A percentile compares a stretch with the other conserved stretches of the same genome.
Conservation (phyloP, 768 basidiomycete genomes). For the Kwoniella dejecticola region DNA sequence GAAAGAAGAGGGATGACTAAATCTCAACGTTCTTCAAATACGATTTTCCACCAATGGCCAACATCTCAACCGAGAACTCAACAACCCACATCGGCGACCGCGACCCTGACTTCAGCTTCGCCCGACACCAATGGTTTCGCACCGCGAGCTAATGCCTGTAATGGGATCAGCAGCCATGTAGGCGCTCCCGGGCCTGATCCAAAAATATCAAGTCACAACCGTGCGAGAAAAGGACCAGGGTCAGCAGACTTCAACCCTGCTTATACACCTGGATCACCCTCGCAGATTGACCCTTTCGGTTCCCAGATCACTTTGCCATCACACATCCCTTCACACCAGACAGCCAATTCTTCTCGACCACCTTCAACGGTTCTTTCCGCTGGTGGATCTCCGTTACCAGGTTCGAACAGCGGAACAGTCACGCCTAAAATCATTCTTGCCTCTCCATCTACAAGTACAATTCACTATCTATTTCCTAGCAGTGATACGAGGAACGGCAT, state of each 20-base stretch:
- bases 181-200: neutral
- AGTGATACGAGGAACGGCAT: conserved; percentile 21
- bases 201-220: neutral
- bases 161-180: neutral
- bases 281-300: conserved; percentile 33
- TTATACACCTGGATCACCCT: conserved; percentile 27
- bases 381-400: conserved; percentile 8
- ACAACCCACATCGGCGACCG: neutral
- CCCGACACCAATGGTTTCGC: too few relatives aligned
- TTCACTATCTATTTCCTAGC: conserved; percentile 40
- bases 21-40: conserved; percentile 23
- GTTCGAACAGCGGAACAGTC: neutral
- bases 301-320: conserved; percentile 26
- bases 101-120: neutral
- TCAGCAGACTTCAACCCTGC: neutral
- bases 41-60: conserved; percentile 19
- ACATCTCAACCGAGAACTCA: too few relatives aligned
- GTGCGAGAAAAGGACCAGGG: neutral
- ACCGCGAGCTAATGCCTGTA: too few relatives aligned
- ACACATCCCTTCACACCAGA: conserved; percentile 9
- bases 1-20: conserved; percentile 6
- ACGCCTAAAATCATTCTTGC: conserved; percentile 37
- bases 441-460: conserved; percentile 30
- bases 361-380: conserved; percentile 16
- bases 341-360: neutral